Conservation (phyloP, 148 eudicot genomes). For the Nyssa sinensis region DNA sequence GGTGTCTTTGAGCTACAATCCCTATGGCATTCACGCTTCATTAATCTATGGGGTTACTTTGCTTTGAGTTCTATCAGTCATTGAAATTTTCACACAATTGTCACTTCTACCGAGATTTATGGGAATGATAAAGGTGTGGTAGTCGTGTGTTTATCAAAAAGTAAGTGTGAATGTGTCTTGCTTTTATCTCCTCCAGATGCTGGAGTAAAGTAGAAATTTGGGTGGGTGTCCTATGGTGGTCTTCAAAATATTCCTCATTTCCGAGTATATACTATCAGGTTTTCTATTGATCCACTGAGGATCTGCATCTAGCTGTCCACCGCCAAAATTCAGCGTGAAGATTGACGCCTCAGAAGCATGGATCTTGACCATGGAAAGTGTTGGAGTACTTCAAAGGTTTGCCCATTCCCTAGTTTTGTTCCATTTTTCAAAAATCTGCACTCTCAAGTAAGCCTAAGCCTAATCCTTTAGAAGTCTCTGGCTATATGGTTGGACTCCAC, state of each 20-base stretch:
- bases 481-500: background rate
- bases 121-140: background rate
- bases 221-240: background rate
- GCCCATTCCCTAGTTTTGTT: slow-evolving; percentile 6
- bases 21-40: background rate
- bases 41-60: background rate
- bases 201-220: background rate
- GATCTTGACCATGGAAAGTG: slow-evolving; percentile 40
- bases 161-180: background rate
- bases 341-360: slow-evolving; percentile 31
- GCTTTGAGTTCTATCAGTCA: background rate
- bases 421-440: background rate
- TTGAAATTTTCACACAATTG: background rate
- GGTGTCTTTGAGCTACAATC: background rate
- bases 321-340: slow-evolving; percentile 7
- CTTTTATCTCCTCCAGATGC: background rate
- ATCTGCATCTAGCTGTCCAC: slow-evolving; percentile 11
- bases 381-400: slow-evolving; percentile 46
- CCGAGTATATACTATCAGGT: background rate
- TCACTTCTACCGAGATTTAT: background rate
- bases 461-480: background rate
- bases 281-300: slow-evolving; percentile 19
- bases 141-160: background rate
- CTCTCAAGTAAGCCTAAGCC: background rate
- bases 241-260: background rate